phyloP scores from a whole-genome alignment of 225 moss, liverwort and hornwort genomes.

The Polytrichum commune region DNA sequence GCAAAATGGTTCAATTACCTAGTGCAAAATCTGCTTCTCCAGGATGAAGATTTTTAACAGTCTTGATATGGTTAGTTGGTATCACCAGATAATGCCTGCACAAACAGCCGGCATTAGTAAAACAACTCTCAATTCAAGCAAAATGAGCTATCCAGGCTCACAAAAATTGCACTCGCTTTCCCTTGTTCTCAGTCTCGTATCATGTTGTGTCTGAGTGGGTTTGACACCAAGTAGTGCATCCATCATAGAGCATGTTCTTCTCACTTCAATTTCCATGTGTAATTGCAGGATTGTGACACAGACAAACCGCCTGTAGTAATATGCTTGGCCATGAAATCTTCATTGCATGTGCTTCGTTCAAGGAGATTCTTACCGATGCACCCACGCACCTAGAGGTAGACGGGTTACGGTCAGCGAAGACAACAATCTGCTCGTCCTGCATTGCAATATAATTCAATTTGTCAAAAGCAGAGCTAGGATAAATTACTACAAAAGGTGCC shows the following conservation, averaged over 20 bases:
- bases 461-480: too few species aligned
- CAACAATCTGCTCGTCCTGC: conserved; percentile 82
- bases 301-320: not conserved
- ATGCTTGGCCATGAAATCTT: not conserved
- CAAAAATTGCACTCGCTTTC: too few species aligned
- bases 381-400: conserved; percentile 71
- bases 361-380: conserved; percentile 37
- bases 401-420: conserved; percentile 80
- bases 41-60: conserved; percentile 59
- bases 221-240: not conserved
- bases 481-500: too few species aligned
- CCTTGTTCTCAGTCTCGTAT: too few species aligned
- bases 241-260: too few species aligned
- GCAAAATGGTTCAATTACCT: conserved; percentile 26
- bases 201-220: not conserved
- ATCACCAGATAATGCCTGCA: conserved; percentile 82
- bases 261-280: not conserved
- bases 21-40: conserved; percentile 58
- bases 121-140: too few species aligned
- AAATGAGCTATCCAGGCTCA: too few species aligned
- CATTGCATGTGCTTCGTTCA: too few species aligned
- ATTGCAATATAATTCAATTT: not conserved
- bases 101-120: conserved; percentile 5
- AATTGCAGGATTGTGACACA: not conserved
- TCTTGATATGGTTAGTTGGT: conserved; percentile 70